phyloP scores from a whole-genome alignment of 805 yeast species.

The Zygosaccharomyces bailii region DNA sequence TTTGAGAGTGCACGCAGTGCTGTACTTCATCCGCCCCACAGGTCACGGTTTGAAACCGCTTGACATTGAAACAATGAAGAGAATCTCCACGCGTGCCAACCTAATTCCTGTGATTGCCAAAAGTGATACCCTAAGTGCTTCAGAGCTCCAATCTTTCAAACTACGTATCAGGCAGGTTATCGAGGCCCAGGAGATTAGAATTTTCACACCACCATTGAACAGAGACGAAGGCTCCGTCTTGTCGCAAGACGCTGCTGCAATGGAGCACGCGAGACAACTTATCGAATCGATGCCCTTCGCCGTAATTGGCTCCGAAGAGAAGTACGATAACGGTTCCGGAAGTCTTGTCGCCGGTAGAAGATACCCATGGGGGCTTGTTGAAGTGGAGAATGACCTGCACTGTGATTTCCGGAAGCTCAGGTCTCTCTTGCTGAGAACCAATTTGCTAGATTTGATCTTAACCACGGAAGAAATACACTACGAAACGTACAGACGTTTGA shows the following conservation, averaged over 20 bases:
- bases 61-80: slow-evolving; percentile 86
- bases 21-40: slow-evolving; percentile 87
- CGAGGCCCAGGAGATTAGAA: slow-evolving; percentile 76
- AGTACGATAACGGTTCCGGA: slow-evolving; percentile 61
- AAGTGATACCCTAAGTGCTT: slow-evolving; percentile 76
- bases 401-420: slow-evolving; percentile 83
- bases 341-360: slow-evolving; percentile 69
- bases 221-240: slow-evolving; percentile 15
- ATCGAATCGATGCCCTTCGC: slow-evolving; percentile 88
- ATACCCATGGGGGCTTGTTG: slow-evolving; percentile 89
- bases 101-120: slow-evolving; percentile 87
- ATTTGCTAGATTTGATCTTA: slow-evolving; percentile 75
- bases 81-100: slow-evolving; percentile 73
- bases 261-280: slow-evolving; percentile 75
- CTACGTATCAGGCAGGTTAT: slow-evolving; percentile 75
- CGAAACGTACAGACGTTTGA: slow-evolving; percentile 70
- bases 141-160: slow-evolving; percentile 67
- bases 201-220: slow-evolving; percentile 81
- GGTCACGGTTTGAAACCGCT: slow-evolving; percentile 84
- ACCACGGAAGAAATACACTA: slow-evolving; percentile 80
- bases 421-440: slow-evolving; percentile 72
- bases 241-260: slow-evolving; percentile 57
- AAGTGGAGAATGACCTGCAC: slow-evolving; percentile 80
- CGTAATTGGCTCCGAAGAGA: slow-evolving; percentile 71
- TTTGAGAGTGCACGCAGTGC: slow-evolving; percentile 83